Conservation (phyloP, 2,329 filamentous ascomycete genomes). For the Fusarium algeriense region DNA sequence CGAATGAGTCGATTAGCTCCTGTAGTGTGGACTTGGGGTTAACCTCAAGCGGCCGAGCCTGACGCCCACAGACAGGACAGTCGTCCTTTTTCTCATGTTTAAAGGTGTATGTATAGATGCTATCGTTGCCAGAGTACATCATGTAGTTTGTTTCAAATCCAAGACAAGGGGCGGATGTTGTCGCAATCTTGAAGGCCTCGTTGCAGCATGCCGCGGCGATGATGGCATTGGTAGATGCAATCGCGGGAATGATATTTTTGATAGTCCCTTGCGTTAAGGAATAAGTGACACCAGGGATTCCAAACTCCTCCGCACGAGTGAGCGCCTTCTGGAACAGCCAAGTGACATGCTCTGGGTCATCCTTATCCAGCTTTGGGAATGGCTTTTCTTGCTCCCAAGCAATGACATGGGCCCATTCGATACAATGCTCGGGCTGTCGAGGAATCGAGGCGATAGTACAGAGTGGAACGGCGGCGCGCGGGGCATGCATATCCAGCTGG, state of each 20-base stretch:
- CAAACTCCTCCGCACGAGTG: constrained; percentile 84
- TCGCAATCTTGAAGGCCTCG: constrained; percentile 95
- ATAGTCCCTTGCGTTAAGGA: constrained; percentile 96
- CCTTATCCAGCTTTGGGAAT: constrained; percentile 89
- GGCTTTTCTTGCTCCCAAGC: constrained; percentile 92
- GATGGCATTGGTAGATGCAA: constrained; percentile 97
- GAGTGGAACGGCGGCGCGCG: constrained; percentile 94
- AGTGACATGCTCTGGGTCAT: constrained; percentile 96
- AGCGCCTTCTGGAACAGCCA: constrained; percentile 94
- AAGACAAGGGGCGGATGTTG: constrained; percentile 82
- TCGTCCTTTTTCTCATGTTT: constrained; percentile 93
- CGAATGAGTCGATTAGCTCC: constrained; percentile 87
- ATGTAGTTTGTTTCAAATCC: constrained; percentile 91
- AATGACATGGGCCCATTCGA: constrained; percentile 99
- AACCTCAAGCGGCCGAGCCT: constrained; percentile 80
- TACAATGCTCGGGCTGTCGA: constrained; percentile 95
- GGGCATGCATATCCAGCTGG: constrained; percentile 97
- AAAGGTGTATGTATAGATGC: constrained; percentile 98
- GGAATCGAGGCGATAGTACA: constrained; percentile 97
- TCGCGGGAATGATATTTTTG: constrained; percentile 99
- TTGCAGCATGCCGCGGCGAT: constrained; percentile 97
- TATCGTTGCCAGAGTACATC: constrained; percentile 98
- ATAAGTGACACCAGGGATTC: constrained; percentile 93
- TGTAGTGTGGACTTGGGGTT: constrained; percentile 79
- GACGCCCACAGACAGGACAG: constrained; percentile 91